Conservation (phyloP, 768 basidiomycete species). For the Tubosaeta sp. region DNA sequence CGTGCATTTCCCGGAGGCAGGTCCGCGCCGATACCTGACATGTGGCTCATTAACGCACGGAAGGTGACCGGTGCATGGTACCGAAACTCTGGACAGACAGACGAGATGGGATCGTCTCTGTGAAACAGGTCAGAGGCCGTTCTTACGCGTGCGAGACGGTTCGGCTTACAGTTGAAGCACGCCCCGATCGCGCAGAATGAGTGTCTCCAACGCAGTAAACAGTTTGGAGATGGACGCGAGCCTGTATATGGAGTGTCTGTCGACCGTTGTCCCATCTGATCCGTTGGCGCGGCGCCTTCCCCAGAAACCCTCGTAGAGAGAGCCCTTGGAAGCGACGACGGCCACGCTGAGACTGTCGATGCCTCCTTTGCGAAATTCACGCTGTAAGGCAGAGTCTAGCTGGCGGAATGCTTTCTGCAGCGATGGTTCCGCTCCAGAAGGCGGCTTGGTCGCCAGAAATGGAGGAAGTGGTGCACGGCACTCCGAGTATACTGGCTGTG, state of each 20-base stretch:
- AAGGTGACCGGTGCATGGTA: constrained; percentile 33
- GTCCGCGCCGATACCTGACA: constrained; percentile 31
- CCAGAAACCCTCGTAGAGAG: constrained; percentile 43
- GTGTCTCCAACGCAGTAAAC: constrained; percentile 45
- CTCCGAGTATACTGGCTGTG: constrained; percentile 1
- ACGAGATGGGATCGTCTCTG: constrained; percentile 47
- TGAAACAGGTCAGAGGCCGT: background rate
- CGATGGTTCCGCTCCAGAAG: constrained; percentile 9
- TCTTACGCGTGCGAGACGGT: background rate
- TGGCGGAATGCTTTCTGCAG: constrained; percentile 6
- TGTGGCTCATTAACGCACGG: constrained; percentile 41
- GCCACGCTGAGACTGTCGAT: constrained; percentile 51
- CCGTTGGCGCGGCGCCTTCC: constrained; percentile 45
- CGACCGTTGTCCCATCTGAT: constrained; percentile 26
- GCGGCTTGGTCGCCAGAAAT: constrained; percentile 9
- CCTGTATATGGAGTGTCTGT: constrained; percentile 47
- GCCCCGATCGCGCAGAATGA: constrained; percentile 46
- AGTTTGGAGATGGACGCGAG: constrained; percentile 51
- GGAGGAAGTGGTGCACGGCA: constrained; percentile 17
- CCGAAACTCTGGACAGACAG: constrained; percentile 19
- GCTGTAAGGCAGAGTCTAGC: constrained; percentile 8
- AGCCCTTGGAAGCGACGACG: constrained; percentile 42
- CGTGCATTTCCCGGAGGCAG: constrained; percentile 32
- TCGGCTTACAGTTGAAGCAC: constrained; percentile 33
- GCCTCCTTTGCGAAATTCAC: constrained; percentile 26